These are phyloP conservation scores for Chenopodium berlandieri DNA, from an alignment of 148 eudicot genomes.

Conservation along the genomic window DNA sequence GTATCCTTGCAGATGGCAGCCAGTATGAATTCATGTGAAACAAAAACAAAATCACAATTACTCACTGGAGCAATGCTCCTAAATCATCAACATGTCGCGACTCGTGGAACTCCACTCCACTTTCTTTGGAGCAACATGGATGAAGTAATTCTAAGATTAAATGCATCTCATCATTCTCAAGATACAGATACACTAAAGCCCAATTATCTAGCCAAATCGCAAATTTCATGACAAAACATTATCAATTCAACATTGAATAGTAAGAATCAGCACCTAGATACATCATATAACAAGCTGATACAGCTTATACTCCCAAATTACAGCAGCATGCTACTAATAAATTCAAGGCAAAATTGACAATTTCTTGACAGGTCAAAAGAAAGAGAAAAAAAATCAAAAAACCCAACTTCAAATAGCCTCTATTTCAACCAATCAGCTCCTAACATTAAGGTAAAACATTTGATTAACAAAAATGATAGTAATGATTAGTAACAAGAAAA, in stretches of 20 bases:
- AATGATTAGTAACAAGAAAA: slow-evolving; percentile 15
- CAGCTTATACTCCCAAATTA: background rate
- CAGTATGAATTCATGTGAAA: slow-evolving; percentile 5
- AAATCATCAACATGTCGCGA: too few relatives aligned
- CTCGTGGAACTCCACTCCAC: background rate
- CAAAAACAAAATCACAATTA: background rate
- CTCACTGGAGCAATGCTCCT: background rate
- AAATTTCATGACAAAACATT: background rate
- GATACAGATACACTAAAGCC: background rate
- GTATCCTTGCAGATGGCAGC: background rate
- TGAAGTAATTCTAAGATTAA: background rate
- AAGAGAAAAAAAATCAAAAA: too few relatives aligned
- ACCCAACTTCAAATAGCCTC: background rate
- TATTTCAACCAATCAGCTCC: slow-evolving; percentile 11
- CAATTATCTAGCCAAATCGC: background rate
- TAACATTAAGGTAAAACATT: background rate
- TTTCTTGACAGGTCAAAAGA: background rate
- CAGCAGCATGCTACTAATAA: background rate
- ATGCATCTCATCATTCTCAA: background rate
- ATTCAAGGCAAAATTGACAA: background rate
- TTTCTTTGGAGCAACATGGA: background rate
- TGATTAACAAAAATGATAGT: slow-evolving; percentile 9
- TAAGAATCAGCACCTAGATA: background rate
- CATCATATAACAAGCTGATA: background rate
- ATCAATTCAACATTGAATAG: background rate